Evolutionary conservation across 1,139 yeast genomes (phyloP), one percentile per base, ranked within the genome.

Genomic region (Yamadazyma kanchanaburiensis): DNA sequence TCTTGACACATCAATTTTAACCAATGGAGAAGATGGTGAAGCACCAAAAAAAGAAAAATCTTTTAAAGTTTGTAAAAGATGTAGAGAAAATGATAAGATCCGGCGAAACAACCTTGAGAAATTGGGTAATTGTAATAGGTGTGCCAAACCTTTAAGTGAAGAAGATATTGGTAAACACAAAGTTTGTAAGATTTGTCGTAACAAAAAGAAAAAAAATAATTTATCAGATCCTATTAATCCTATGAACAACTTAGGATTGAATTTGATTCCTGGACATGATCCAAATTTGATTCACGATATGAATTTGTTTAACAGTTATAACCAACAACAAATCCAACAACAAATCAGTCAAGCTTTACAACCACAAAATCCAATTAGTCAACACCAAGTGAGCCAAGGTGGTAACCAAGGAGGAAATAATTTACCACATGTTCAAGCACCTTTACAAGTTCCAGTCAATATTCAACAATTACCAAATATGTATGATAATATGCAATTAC

Each of bases 11-110:
- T 58, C 65, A 24, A 64, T 66, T 20, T 55, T 63, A 23, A 49
- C 50, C 21, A 37, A 32, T 33, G 38, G 33, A 18, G 33, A 38
- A 11, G 27, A 22, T 15, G 31, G 21, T n/a, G 30, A 39, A 15
- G 29, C 35, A 30, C 20, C 5, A 2, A 32, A 30, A 53, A 38
- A 42, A 49, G 38, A 28, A 38, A 63, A 67, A 5, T 61, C 60
- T 31, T 78, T 60, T 49, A 77, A 77, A 46, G 85, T 79, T 8
- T 79, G 86, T 46, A 63, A 66, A 37, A 58, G 83, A 40, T 79
- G 86, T 50, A 62, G 85, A 35, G 74, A 67, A 32, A 77, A 74
- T 42, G 85, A 78, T 46, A 75, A 73, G 45, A 58, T 71, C 28
- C 59, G 85, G 39, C 53, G 85, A 36, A 61, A 72, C 21, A 70